Evolutionary conservation across 768 basidiomycete species (phyloP).

Genomic region (Suillus decipiens): DNA sequence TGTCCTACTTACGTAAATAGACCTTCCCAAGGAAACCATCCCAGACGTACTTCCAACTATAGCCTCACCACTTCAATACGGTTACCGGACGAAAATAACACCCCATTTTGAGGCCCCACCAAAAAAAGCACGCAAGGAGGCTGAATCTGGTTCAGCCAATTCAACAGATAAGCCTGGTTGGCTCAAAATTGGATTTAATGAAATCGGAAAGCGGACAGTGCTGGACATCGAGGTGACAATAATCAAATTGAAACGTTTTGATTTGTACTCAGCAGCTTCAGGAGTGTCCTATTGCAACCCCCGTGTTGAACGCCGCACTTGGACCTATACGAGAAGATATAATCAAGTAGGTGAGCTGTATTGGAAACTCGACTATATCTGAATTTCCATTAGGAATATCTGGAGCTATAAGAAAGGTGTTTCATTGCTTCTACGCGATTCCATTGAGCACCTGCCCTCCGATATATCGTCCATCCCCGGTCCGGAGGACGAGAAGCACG

Average conservation of each 20-base stretch:
- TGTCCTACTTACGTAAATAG: slow-evolving; percentile 33
- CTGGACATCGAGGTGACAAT: slow-evolving; percentile 85
- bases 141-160: not conserved
- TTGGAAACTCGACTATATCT: slow-evolving; percentile 2
- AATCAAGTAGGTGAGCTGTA: slow-evolving; percentile 50
- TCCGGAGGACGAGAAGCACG: slow-evolving; percentile 52
- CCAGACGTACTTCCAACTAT: slow-evolving; percentile 75
- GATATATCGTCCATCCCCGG: slow-evolving; percentile 32
- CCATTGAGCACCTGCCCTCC: slow-evolving; percentile 41
- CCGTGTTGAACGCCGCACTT: slow-evolving; percentile 72
- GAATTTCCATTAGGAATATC: slow-evolving; percentile 59
- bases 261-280: slow-evolving; percentile 28
- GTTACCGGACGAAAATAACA: slow-evolving; percentile 95
- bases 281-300: slow-evolving; percentile 93
- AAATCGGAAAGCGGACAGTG: slow-evolving; percentile 67
- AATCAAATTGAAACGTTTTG: not conserved
- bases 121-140: slow-evolving; percentile 34
- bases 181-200: slow-evolving; percentile 89
- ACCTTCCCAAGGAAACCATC: slow-evolving; percentile 53
- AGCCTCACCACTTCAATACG: slow-evolving; percentile 86
- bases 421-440: slow-evolving; percentile 89
- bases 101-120: slow-evolving; percentile 91
- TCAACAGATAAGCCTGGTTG: slow-evolving; percentile 53
- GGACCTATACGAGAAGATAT: slow-evolving; percentile 63
- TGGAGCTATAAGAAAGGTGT: slow-evolving; percentile 83